phyloP scores from a whole-genome alignment of 208 protist genomes.

The Vickermania ingenoplastis region DNA sequence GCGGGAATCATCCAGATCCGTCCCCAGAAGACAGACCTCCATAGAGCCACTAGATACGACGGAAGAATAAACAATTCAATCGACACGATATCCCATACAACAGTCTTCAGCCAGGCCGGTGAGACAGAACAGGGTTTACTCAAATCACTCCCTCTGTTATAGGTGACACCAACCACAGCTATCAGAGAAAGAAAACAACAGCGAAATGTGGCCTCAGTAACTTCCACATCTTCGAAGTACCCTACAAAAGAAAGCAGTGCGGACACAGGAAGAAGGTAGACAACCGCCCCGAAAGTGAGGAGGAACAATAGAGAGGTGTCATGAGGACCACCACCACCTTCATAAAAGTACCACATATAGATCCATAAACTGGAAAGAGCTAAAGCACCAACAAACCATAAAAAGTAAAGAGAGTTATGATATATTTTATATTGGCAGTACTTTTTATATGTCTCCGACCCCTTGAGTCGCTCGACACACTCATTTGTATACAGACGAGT shows the following conservation, averaged over 20 bases:
- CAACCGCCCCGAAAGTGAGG: no score
- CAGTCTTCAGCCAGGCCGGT: neutral
- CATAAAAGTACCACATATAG: no score
- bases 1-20: neutral
- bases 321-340: no score
- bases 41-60: neutral
- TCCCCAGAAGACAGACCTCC: neutral
- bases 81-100: neutral
- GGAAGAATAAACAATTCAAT: neutral
- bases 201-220: neutral
- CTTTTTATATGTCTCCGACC: no score
- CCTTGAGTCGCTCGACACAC: no score
- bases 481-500: no score
- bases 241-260: neutral
- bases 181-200: neutral
- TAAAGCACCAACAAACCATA: no score
- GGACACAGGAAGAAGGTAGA: neutral
- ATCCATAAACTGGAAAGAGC: no score
- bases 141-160: neutral
- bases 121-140: neutral
- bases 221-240: neutral
- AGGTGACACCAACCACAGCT: neutral
- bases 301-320: no score
- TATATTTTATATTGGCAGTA: no score
- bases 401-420: no score